Base-by-base conservation (phyloP, 2,329 filamentous ascomycete species). In the Aspergillus fumigatiaffinis region DNA sequence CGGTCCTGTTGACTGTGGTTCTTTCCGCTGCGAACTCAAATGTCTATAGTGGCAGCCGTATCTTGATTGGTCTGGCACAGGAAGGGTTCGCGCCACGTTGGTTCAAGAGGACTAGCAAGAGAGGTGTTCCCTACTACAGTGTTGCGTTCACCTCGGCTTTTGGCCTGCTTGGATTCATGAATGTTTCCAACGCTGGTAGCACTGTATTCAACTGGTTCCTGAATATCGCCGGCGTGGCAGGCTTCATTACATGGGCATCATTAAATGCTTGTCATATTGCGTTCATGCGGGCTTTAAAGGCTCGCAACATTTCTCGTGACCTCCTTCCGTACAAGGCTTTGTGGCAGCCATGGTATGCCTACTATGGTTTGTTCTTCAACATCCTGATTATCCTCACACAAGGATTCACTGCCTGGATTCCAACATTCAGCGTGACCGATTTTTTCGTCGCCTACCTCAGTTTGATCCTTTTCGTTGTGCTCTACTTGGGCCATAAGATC, bases 161-260 rank as follows among this genome's bases (percentile, higher is more conserved):
- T 65, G 85, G 86, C 25, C 78, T 87, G 8, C 79, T 92, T 3
- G 85, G 86, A 0, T 92, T 87, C 76, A 82, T 92, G 69, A 89
- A 88, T 70, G 81, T 86, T 48, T 86, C 83, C 49, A 82, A 80
- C 62, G 82, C 80, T 29, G 86, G 86, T 23, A 80, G 84, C 35
- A 77, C 79, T 2, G 88, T 89, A 75, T 65, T 91, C 62, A 69
- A 66, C 41, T 72, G 70, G 70, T 58, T 72, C 20, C 56, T 71
- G 23, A 68, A 72, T 54, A 74, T 75, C 42, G 65, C 68, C 21
- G 67, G 71, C 28, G 65, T 74, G 48, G 71, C 68, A 35, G 71
- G 67, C 8, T 73, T 74, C 57, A 74, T 74, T 52, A 72, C 68
- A 41, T 74, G 71, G 72, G 60, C 69, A 2, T 73, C 71, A 21